These are phyloP conservation scores for Cladophialophora yegresii DNA, from an alignment of 2,329 filamentous ascomycete genomes.

Conservation along the genomic window DNA sequence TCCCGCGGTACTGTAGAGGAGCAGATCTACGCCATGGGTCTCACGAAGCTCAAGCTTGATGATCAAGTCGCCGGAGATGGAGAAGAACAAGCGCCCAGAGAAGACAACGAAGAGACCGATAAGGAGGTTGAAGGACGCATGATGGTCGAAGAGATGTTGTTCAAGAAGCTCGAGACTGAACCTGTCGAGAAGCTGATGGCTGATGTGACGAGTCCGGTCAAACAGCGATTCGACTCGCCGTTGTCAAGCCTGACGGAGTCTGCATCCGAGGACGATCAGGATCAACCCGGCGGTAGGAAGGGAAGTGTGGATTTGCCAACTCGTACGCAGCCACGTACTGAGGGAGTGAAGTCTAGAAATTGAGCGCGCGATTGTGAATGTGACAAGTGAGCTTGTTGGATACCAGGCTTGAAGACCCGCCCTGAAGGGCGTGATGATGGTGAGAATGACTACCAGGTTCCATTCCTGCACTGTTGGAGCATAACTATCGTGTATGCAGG, in stretches of 20 bases:
- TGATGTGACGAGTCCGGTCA: slow-evolving; percentile 23
- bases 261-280: background rate
- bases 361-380: background rate
- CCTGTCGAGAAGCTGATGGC: slow-evolving; percentile 29
- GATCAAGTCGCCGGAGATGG: slow-evolving; percentile 67
- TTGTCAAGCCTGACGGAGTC: background rate
- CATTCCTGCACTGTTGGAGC: background rate
- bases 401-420: background rate
- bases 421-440: background rate
- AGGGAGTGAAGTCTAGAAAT: background rate
- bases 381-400: background rate
- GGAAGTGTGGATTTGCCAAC: slow-evolving; percentile 17
- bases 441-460: background rate
- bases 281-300: background rate
- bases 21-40: slow-evolving; percentile 84
- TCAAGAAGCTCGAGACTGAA: slow-evolving; percentile 43
- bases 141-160: slow-evolving; percentile 53
- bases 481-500: background rate
- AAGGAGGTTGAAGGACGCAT: slow-evolving; percentile 54
- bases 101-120: slow-evolving; percentile 37
- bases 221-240: slow-evolving; percentile 3
- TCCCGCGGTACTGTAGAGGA: slow-evolving; percentile 84
- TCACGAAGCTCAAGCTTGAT: slow-evolving; percentile 91
- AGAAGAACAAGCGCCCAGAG: slow-evolving; percentile 25
- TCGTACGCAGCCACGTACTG: slow-evolving; percentile 5